Conservation (phyloP, 176 grass and related monocot genomes). For the Oryza rufipogon region DNA sequence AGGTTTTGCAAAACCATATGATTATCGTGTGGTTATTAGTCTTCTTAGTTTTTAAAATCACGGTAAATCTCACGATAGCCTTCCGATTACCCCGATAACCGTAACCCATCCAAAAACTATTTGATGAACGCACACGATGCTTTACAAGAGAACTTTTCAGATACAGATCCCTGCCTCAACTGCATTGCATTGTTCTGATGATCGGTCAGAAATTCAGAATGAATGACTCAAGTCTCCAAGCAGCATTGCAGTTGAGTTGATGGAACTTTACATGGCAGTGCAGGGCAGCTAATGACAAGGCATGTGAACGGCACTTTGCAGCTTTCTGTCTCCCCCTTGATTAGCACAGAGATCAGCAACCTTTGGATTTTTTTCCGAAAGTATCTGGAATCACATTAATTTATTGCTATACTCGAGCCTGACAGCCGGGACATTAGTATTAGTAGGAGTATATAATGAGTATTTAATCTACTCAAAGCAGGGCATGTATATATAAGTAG, state of each 20-base stretch:
- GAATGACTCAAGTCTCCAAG: neutral
- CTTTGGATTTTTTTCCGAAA: neutral
- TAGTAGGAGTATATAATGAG: too few relatives aligned
- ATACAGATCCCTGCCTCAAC: neutral
- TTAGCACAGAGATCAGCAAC: neutral
- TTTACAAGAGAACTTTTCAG: neutral
- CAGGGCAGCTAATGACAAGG: neutral
- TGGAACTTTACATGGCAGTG: neutral
- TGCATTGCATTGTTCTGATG: neutral
- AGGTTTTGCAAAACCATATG: too few relatives aligned
- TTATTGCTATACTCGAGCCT: too few relatives aligned
- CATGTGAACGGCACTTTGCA: neutral
- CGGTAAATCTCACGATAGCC: accelerated
- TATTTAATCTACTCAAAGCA: too few relatives aligned
- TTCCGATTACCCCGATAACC: too few relatives aligned
- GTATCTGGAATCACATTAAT: too few relatives aligned
- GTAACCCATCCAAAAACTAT: too few relatives aligned
- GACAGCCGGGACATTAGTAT: too few relatives aligned
- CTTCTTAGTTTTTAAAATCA: too few relatives aligned
- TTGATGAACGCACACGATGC: too few relatives aligned
- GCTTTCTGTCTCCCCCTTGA: neutral
- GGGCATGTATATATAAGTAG: too few relatives aligned
- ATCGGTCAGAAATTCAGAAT: neutral
- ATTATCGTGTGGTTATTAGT: too few relatives aligned
- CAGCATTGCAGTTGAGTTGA: neutral